Conservation (phyloP, 495 filamentous ascomycete genomes). For the Patellaria atrata region DNA sequence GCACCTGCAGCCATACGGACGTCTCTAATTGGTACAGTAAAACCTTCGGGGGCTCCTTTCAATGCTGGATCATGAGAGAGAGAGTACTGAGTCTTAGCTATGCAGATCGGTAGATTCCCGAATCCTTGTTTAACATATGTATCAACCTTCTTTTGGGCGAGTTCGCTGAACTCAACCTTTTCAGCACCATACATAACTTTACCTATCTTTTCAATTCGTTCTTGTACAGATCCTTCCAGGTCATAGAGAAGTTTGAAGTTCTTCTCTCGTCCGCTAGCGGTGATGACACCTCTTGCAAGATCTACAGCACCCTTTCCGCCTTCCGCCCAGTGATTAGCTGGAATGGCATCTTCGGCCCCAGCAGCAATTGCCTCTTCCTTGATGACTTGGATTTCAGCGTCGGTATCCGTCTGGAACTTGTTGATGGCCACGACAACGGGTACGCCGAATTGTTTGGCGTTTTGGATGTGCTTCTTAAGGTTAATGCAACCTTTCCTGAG, state of each 20-base stretch:
- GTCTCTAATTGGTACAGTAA: conserved; percentile 89
- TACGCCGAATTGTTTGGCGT: conserved; percentile 76
- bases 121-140: conserved; percentile 88
- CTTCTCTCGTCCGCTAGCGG: conserved; percentile 69
- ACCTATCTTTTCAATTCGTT: conserved; percentile 84
- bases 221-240: conserved; percentile 65
- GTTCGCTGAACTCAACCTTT: conserved; percentile 82
- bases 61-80: conserved; percentile 85
- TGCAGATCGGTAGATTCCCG: conserved; percentile 82
- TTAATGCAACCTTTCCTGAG: conserved; percentile 85
- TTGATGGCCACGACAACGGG: conserved; percentile 98
- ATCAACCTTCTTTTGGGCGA: conserved; percentile 90
- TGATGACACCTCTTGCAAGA: conserved; percentile 75
- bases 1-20: conserved; percentile 87
- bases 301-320: conserved; percentile 85
- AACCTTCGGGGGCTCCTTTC: conserved; percentile 93
- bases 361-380: conserved; percentile 83
- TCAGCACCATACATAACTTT: conserved; percentile 87
- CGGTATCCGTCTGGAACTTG: conserved; percentile 85
- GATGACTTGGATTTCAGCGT: conserved; percentile 78
- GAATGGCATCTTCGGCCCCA: conserved; percentile 83
- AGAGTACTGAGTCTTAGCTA: conserved; percentile 97
- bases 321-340: conserved; percentile 94
- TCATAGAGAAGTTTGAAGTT: conserved; percentile 80
- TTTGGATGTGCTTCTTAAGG: conserved; percentile 81